Base-by-base conservation (phyloP, 371 early-diverging fungal genomes). In the Mortierella sp. region DNA sequence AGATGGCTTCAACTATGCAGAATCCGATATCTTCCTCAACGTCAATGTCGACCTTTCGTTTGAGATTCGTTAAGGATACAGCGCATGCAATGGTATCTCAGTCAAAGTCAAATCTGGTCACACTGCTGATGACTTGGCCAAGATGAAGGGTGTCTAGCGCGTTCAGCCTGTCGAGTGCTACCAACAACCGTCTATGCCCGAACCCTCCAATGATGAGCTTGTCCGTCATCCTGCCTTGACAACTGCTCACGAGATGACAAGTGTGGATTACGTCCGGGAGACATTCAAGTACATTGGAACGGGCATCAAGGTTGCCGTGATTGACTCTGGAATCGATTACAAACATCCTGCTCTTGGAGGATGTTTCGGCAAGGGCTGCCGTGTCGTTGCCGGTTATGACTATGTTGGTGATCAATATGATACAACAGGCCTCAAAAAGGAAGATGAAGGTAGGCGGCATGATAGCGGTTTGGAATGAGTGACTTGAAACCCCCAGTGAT, bases 271-370 rank as follows among this genome's bases (percentile, higher is more conserved):
- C 23, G 82, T 85, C 4, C 85, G 83, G 39, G 26, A 72, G 0
- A 72, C 83, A 46, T 70, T 82, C 38, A 83, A 84, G 6, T 42
- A 82, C 49, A 84, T 81, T 27, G 92, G 92, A 28, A 82, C 81
- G 49, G 89, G 90, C 12, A 64, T 91, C 74, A 85, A 80, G 63
- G 74, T 87, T 38, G 89, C 79, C 58, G 67, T 85, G 50, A 82
- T 86, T 27, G 87, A 86, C 66, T 74, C 82, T 12, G 87, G 89
- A 41, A 70, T 85, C 38, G 82, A 86, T 66, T 87, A 82, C 72
- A 71, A 62, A 38, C 87, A 86, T 68, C 85, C 85, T 12, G 86
- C 84, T 18, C 78, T 87, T 51, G 59, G 23, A 7, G 82, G 83
- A 19, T 80, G 88, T 58, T 85, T 82, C 49, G 82, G 81, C 39